These are phyloP conservation scores for Candida ponderosae DNA, from an alignment of 805 yeast species.

Conservation along the genomic window DNA sequence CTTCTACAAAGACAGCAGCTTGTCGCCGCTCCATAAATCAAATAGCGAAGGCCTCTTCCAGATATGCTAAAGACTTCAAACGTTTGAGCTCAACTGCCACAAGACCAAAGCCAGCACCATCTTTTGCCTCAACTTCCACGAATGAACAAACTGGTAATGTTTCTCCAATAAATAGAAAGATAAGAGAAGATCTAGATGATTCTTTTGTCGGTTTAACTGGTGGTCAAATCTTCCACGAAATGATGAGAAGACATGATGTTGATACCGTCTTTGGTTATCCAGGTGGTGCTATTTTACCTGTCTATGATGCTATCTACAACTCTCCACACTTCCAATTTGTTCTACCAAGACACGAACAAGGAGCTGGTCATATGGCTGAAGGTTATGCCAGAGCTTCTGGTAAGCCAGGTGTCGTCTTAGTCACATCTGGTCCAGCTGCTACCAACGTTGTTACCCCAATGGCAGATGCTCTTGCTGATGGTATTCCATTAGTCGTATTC, in stretches of 20 bases:
- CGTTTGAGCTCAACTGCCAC: slow-evolving; percentile 6
- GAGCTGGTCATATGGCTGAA: slow-evolving; percentile 99
- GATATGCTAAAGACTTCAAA: neutral
- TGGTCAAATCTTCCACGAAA: slow-evolving; percentile 96
- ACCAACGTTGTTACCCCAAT: slow-evolving; percentile 97
- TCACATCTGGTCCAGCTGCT: slow-evolving; percentile 99
- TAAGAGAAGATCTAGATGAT: slow-evolving; percentile 50
- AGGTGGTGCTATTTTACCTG: slow-evolving; percentile 98
- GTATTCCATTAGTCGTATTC: slow-evolving; percentile 94
- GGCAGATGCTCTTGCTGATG: slow-evolving; percentile 97
- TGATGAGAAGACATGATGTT: slow-evolving; percentile 95
- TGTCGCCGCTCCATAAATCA: neutral
- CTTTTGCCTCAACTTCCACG: slow-evolving; percentile 14
- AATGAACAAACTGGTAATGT: neutral
- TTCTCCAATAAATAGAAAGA: slow-evolving; percentile 2
- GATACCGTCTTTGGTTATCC: slow-evolving; percentile 97
- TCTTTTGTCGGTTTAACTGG: slow-evolving; percentile 95
- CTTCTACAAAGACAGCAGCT: neutral
- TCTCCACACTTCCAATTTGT: slow-evolving; percentile 84
- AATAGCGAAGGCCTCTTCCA: neutral
- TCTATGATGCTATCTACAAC: slow-evolving; percentile 93
- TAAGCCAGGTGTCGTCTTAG: slow-evolving; percentile 95
- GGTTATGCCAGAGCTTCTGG: slow-evolving; percentile 96
- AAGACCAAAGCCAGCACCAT: slow-evolving; percentile 21
- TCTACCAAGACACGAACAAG: slow-evolving; percentile 95